phyloP scores from a whole-genome alignment of 2,329 filamentous ascomycete species.

The Sporothrix pallida region DNA sequence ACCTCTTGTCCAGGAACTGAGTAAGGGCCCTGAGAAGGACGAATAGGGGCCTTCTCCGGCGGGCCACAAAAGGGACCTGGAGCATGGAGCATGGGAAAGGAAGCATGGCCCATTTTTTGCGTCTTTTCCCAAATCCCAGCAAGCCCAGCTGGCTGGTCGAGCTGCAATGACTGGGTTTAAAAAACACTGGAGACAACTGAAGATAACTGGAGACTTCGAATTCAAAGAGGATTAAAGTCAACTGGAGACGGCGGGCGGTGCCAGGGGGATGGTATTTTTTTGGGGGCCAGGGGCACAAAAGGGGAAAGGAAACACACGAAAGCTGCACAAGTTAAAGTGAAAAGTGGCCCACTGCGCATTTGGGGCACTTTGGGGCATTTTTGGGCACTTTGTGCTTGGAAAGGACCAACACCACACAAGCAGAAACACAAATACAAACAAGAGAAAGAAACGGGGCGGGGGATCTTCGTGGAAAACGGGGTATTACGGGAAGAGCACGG shows the following conservation, averaged over 20 bases:
- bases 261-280: neutral
- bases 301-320: neutral
- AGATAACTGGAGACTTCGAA: neutral
- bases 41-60: slow-evolving; percentile 22
- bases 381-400: neutral
- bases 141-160: slow-evolving; percentile 1
- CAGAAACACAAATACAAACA: neutral
- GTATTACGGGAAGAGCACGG: slow-evolving; percentile 16
- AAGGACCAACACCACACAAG: neutral
- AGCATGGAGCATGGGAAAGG: neutral
- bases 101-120: neutral
- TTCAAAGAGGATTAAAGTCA: neutral
- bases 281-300: neutral
- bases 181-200: neutral
- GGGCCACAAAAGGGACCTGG: slow-evolving; percentile 4
- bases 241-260: slow-evolving; percentile 26
- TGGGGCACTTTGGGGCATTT: neutral
- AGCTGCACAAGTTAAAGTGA: neutral
- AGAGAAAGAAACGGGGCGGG: slow-evolving; percentile 12
- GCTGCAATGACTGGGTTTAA: neutral
- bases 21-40: neutral
- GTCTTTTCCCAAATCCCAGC: neutral
- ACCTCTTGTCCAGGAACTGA: no score
- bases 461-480: slow-evolving; percentile 11
- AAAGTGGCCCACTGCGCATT: neutral